Evolutionary conservation across 495 filamentous ascomycete genomes (phyloP).

Genomic region (Aspergillus diversus): DNA sequence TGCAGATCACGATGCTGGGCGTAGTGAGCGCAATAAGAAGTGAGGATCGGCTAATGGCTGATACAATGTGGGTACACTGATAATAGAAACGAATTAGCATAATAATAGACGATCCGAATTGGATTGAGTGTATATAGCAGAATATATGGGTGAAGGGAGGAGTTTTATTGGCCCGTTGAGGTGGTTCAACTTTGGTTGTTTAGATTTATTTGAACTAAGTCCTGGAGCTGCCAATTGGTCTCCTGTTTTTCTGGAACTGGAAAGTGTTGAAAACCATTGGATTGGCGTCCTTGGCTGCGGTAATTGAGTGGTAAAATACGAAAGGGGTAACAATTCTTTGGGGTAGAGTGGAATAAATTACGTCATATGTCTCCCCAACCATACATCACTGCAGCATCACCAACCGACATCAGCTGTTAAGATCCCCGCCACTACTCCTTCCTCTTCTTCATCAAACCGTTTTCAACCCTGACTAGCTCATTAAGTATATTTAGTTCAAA

Average conservation of each 20-base stretch:
- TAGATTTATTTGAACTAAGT: background rate
- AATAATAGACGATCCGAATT: background rate
- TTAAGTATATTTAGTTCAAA: too few relatives aligned
- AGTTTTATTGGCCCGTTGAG: background rate
- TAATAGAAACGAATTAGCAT: background rate
- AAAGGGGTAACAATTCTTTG: background rate
- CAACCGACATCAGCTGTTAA: background rate
- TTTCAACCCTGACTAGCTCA: too few relatives aligned
- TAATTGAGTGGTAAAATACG: background rate
- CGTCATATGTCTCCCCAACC: background rate
- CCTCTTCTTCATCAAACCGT: too few relatives aligned
- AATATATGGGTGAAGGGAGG: background rate
- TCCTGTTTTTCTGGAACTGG: background rate
- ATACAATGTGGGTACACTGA: background rate
- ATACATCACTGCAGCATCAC: background rate
- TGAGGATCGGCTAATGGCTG: background rate
- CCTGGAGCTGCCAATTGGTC: background rate
- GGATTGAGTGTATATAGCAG: background rate
- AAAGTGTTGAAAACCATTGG: background rate
- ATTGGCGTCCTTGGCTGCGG: background rate
- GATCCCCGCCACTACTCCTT: too few relatives aligned
- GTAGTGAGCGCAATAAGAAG: conserved; percentile 6
- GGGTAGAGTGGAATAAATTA: background rate
- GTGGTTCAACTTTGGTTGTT: background rate
- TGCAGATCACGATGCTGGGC: conserved; percentile 16